Evolutionary conservation across 345 rosid genomes (phyloP), one percentile per base, ranked within the genome.

Genomic region (Ailanthus altissimus): DNA sequence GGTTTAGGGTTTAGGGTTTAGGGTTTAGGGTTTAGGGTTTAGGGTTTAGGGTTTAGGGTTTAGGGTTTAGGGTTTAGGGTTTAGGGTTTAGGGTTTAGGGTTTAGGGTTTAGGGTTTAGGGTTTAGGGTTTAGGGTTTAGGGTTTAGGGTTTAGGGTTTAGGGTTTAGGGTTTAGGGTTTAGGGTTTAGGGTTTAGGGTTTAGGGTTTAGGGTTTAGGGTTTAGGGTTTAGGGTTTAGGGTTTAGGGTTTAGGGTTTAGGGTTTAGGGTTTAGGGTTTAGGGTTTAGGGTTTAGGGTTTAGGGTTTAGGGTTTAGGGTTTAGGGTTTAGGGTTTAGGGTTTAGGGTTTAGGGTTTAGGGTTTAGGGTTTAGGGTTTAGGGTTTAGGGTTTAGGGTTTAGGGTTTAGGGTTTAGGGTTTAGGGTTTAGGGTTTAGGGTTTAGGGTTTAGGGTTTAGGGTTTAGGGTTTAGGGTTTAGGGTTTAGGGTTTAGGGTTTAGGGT

Each of bases 291-390:
- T 80, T 73, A 47, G 82, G 82, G 73, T 80, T 80, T 65, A 46
- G 79, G 82, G 64, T 74, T 79, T 64, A 46, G 79, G 78, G 67
- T 79, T 74, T 38, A 63, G 68, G 77, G 72, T 79, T 77, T 38
- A 60, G 81, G 81, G 62, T 73, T 73, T 28, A 62, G 77, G 77
- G 68, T 73, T 50, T 43, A 50, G 61, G n/a, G n/a, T n/a, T n/a
- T n/a, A n/a, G n/a, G n/a, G 80, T 50, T 70, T 56, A 50, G 77
- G 81, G 74, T 78, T 78, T 71, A 72, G 81, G 77, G 75, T 78
- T 73, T 71, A 72, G 81, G 81, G 74, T 72, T 72, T n/a, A n/a
- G n/a, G n/a, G n/a, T n/a, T n/a, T n/a, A n/a, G n/a, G n/a, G n/a
- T n/a, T n/a, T n/a, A n/a, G n/a, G n/a, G n/a, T n/a, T n/a, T n/a